Evolutionary conservation across 164 flowering plant species (phyloP).

Genomic region (Liquidambar formosana): DNA sequence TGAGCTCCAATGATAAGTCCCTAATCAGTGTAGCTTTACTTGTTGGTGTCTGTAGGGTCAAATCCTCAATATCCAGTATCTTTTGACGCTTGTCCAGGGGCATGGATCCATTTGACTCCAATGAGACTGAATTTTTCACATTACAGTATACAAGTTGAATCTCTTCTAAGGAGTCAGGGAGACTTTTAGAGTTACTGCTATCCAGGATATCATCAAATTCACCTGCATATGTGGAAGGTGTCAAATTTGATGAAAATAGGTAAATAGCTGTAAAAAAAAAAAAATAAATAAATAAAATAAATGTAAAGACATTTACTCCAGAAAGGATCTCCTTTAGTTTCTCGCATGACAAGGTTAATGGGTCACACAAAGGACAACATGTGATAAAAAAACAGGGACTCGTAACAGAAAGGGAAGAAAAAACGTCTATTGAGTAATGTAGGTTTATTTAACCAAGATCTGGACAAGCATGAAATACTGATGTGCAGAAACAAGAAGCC

Average conservation of each 20-base stretch:
- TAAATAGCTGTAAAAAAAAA: neutral
- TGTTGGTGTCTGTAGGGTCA: constrained; percentile 81
- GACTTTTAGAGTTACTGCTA: constrained; percentile 28
- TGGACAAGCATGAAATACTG: neutral
- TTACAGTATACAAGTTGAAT: constrained; percentile 43
- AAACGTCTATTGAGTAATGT: neutral
- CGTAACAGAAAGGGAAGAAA: neutral
- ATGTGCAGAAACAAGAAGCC: neutral
- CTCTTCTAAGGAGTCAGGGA: constrained; percentile 41
- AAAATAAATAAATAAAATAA: too few relatives aligned
- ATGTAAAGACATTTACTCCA: neutral
- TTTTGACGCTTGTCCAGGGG: constrained; percentile 26
- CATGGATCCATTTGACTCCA: constrained; percentile 58
- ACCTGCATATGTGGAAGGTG: constrained; percentile 48
- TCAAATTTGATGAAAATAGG: constrained; percentile 3
- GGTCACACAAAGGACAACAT: too few relatives aligned
- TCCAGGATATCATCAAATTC: constrained; percentile 94
- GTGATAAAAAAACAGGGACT: neutral
- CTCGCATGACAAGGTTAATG: too few relatives aligned
- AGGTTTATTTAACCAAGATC: neutral
- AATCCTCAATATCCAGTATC: constrained; percentile 59
- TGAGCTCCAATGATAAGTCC: constrained; percentile 64
- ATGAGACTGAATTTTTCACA: constrained; percentile 15
- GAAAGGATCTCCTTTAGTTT: neutral
- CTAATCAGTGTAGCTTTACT: constrained; percentile 56